Percentiles rank a stretch among this genome's conserved stretches.
Evolutionary conservation across 331 rosid genomes (phyloP).

Genomic region (Acacia pycnantha): DNA sequence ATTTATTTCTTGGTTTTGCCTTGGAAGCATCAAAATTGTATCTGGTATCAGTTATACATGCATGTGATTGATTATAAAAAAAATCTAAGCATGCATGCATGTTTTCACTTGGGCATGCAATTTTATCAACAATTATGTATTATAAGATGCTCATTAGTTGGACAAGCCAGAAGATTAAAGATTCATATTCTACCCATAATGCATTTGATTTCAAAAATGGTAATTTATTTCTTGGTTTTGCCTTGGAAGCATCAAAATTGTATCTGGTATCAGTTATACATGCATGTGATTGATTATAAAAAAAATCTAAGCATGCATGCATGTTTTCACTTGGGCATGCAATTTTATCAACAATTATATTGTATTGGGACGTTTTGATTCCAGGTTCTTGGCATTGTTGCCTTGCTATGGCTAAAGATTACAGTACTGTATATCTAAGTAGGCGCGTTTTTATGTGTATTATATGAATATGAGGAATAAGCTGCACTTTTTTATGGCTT

Average conservation of each 20-base stretch:
- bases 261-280: background rate
- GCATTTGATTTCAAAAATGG: constrained; percentile 91
- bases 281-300: background rate
- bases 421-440: constrained; percentile 1
- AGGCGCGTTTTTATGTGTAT: background rate
- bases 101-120: too few relatives aligned
- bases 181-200: constrained; percentile 65
- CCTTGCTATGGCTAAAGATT: constrained; percentile 7
- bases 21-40: background rate
- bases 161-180: constrained; percentile 96
- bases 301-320: background rate
- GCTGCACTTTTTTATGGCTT: background rate
- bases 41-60: background rate
- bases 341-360: background rate
- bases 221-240: constrained; percentile 12
- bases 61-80: background rate
- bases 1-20: background rate
- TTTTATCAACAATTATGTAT: too few relatives aligned
- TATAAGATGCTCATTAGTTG: constrained; percentile 90
- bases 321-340: background rate
- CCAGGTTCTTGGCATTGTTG: constrained; percentile 17
- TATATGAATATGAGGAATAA: background rate
- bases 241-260: background rate
- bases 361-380: background rate
- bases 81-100: too few relatives aligned